Percentiles rank a stretch among this genome's conserved stretches.
phyloP scores from a whole-genome alignment of 2,329 filamentous ascomycete species.

The Fusarium sp. region DNA sequence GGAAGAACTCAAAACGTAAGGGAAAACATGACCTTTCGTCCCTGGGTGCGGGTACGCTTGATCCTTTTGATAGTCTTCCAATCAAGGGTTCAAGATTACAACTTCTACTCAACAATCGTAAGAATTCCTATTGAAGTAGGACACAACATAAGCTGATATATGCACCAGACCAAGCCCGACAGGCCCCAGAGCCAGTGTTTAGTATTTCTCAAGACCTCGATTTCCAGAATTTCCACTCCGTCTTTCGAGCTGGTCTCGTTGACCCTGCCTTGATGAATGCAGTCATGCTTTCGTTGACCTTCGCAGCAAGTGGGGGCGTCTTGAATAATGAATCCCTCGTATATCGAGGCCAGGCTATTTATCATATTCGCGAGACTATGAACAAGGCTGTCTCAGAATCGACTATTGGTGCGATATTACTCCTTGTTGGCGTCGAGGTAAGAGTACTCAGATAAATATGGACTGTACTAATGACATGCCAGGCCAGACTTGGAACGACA shows the following conservation, averaged over 20 bases:
- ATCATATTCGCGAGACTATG: constrained; percentile 52
- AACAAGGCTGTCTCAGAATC: constrained; percentile 49
- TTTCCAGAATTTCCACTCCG: constrained; percentile 52
- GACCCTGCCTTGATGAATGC: constrained; percentile 56
- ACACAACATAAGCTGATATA: too few relatives aligned
- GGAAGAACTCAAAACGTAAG: neutral
- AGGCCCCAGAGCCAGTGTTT: constrained; percentile 52
- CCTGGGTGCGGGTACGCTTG: neutral
- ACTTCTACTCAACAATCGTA: constrained; percentile 18
- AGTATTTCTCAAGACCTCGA: constrained; percentile 52
- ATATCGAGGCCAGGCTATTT: constrained; percentile 52
- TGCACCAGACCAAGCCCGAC: constrained; percentile 41
- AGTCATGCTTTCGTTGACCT: constrained; percentile 54
- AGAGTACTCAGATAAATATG: constrained; percentile 6
- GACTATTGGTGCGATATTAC: constrained; percentile 56
- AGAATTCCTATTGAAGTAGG: too few relatives aligned
- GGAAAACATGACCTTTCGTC: too few relatives aligned
- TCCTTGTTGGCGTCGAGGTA: constrained; percentile 58
- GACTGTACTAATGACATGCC: too few relatives aligned
- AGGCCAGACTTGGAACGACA: constrained; percentile 54
- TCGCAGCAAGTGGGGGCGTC: constrained; percentile 42
- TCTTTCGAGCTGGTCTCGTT: constrained; percentile 50
- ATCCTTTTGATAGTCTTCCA: constrained; percentile 32
- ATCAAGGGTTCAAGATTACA: constrained; percentile 25
- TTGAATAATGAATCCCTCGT: constrained; percentile 51